Base-by-base conservation (phyloP, 768 basidiomycete genomes). In the Rhizopogon rudus region DNA sequence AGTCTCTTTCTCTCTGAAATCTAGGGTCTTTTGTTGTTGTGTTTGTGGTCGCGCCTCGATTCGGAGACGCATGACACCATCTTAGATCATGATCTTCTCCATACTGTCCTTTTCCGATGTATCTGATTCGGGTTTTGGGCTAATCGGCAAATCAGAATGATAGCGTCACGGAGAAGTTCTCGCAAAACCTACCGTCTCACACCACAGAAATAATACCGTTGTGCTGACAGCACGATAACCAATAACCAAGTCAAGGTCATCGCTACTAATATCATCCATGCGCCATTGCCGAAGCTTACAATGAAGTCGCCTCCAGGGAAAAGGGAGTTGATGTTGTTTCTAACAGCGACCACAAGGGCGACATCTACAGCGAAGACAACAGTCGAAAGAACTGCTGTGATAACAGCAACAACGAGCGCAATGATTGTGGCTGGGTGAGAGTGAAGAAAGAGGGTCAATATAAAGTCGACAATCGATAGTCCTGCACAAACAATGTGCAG, bases 181-280 rank as follows among this genome's bases (percentile, higher is more conserved):
- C 20, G 46, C 0, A 16, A 33, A 62, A 62, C 68, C 35, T 31
- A 75, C 78, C 64, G 73, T 56, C 77, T 67, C n/a, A 85, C 78
- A 6, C 87, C 87, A 67, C 84, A 84, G 57, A 87, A 88, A 54
- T 81, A 78, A 62, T 86, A 90, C 14, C 79, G 81, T 31, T 83
- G 75, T 16, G 82, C 81, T 40, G 83, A 81, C 45, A 89, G 72
- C n/a, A 81, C 62, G 31, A 87, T 64, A 37, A 88, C 78, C 0
- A 81, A 80, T 3, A 79, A 43, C 86, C 87, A 90, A 1, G 80
- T 77, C 59, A 81, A 65, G 9, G 81, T 58, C 51, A 81, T 68
- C 14, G 80, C 83, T 4, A 63, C 74, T 41, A 90, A 60, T n/a
- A 82, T 77, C 81, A 91, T 80, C 88, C 88, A 91, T 7, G 86